Evolutionary conservation across 2,329 filamentous ascomycete species (phyloP).

Genomic region (Grosmannia clavigera): DNA sequence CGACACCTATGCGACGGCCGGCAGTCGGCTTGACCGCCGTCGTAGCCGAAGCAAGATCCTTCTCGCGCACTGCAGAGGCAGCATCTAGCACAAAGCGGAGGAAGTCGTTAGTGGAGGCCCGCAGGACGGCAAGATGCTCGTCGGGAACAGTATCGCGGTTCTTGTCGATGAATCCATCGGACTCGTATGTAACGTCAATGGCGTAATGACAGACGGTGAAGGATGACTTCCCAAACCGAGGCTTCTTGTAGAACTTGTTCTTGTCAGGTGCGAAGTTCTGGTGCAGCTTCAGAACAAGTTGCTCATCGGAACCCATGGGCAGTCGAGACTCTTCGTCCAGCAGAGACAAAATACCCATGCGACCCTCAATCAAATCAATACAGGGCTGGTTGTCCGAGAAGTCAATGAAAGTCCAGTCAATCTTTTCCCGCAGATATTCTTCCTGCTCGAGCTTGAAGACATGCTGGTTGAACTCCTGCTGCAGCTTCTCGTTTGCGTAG

Average conservation of each 20-base stretch:
- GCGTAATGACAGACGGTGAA: slow-evolving; percentile 99
- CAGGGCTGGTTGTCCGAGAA: slow-evolving; percentile 99
- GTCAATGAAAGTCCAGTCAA: slow-evolving; percentile 99
- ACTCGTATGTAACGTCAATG: slow-evolving; percentile 95
- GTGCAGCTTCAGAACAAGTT: slow-evolving; percentile 92
- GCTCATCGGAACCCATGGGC: slow-evolving; percentile 94
- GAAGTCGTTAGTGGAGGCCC: slow-evolving; percentile 73
- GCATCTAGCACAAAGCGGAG: slow-evolving; percentile 74
- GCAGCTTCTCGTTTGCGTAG: slow-evolving; percentile 97
- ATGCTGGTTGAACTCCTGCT: slow-evolving; percentile 98
- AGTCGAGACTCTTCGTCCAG: slow-evolving; percentile 93
- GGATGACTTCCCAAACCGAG: slow-evolving; percentile 88
- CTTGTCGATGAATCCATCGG: slow-evolving; percentile 98
- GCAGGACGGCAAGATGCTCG: slow-evolving; percentile 90
- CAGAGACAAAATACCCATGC: slow-evolving; percentile 81
- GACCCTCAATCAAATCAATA: slow-evolving; percentile 96
- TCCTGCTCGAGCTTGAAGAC: slow-evolving; percentile 99
- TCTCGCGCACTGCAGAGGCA: slow-evolving; percentile 77
- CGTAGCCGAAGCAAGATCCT: slow-evolving; percentile 56
- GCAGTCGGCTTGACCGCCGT: slow-evolving; percentile 64
- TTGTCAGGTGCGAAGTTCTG: slow-evolving; percentile 85
- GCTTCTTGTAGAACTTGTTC: slow-evolving; percentile 97
- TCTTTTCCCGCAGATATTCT: slow-evolving; percentile 90
- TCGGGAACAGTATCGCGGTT: slow-evolving; percentile 97
- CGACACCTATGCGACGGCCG: slow-evolving; percentile 79